phyloP scores from a whole-genome alignment of 495 filamentous ascomycete species.

The Aspergillus asperescens region DNA sequence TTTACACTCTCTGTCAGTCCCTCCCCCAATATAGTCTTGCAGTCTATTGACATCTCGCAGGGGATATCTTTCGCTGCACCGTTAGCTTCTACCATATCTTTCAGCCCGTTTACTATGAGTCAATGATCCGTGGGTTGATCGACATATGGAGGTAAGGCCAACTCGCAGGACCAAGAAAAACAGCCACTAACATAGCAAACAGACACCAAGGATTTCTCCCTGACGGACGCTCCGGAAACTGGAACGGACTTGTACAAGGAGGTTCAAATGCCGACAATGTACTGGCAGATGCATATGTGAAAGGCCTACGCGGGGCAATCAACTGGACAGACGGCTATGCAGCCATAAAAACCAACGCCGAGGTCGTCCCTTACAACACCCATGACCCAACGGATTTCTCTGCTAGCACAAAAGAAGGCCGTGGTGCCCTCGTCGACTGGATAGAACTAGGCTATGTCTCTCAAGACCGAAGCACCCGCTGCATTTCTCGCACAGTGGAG shows the following conservation, averaged over 20 bases:
- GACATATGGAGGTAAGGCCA: conserved; percentile 25
- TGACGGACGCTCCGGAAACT: conserved; percentile 55
- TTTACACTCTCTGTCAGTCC: conserved; percentile 34
- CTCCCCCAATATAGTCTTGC: background rate
- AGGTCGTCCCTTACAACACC: conserved; percentile 66
- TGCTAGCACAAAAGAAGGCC: conserved; percentile 60
- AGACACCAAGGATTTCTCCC: conserved; percentile 52
- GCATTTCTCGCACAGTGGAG: conserved; percentile 64
- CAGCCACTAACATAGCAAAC: background rate
- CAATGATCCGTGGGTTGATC: conserved; percentile 59
- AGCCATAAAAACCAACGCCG: conserved; percentile 65
- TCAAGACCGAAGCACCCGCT: conserved; percentile 62
- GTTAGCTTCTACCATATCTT: conserved; percentile 61
- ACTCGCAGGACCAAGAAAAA: background rate
- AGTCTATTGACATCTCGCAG: conserved; percentile 25
- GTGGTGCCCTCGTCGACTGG: conserved; percentile 62
- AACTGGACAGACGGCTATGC: conserved; percentile 49
- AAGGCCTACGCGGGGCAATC: conserved; percentile 46
- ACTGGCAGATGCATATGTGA: conserved; percentile 34
- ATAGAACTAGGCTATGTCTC: conserved; percentile 63
- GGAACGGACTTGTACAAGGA: conserved; percentile 65
- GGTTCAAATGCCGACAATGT: conserved; percentile 61
- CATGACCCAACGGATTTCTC: conserved; percentile 51
- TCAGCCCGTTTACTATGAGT: conserved; percentile 56
- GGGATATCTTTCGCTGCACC: conserved; percentile 30